Base-by-base conservation (phyloP, 2,329 filamentous ascomycete genomes). In the Botryotinia calthae region DNA sequence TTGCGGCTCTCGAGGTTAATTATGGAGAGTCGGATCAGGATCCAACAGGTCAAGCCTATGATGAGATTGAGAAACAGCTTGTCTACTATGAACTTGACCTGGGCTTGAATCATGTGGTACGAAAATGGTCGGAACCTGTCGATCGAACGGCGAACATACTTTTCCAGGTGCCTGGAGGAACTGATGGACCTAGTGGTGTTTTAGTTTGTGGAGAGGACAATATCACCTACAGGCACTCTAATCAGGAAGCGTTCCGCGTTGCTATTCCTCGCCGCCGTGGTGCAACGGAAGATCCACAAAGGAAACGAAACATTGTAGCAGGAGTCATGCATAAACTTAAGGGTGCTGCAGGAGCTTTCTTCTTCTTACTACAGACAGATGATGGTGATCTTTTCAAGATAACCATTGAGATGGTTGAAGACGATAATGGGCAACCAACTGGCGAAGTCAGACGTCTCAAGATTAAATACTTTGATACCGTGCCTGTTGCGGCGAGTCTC, bases 381-480 rank as follows among this genome's bases (percentile, higher is more conserved):
- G 97, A 99, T 81, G 96, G 96, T n/a, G 97, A 99, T 82, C 86
- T 99, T 10, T 98, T 99, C 87, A 98, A 98, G 82, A 88, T 98
- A 67, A 98, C 92, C 0, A 90, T 99, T 74, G 94, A 98, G 76
- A 95, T 98, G 90, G 87, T 90, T 16, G 91, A 95, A 77, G 93
- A 97, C 78, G 88, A 91, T 1, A 88, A 92, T 64, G 93, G 92
- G 20, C 90, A 93, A 74, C 86, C 91, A 0, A 95, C 93, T 0
- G 92, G 92, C 44, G 93, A 96, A 79, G 95, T 98, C 2, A 89
- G 88, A 78, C 87, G 90, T 73, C 85, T 99, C 73, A 96, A 94
- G 82, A 93, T 99, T 83, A 98, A 98, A 82, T 99, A 98, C 82
- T 99, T 98, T 78, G 96, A 99, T 79, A 99, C 96, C 0, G 92